phyloP scores from a whole-genome alignment of 441 rosid species.

The Macaranga tanarius region DNA sequence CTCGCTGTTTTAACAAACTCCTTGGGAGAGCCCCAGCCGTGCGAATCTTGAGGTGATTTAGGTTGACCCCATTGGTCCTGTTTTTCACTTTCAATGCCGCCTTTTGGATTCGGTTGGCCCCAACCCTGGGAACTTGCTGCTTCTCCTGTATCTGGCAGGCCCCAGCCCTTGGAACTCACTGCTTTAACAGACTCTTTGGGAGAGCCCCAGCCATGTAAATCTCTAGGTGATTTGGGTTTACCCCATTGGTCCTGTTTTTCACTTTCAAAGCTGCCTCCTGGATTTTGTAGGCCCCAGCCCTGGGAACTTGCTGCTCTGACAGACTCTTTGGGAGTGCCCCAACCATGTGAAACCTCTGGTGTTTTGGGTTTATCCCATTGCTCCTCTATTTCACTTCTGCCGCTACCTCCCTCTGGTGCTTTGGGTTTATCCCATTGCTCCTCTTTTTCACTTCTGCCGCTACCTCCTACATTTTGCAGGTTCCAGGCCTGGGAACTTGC shows the following conservation, averaged over 20 bases:
- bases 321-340: conserved; percentile 26
- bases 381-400: conserved; percentile 34
- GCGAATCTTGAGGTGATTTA: not conserved
- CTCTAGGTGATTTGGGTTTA: not conserved
- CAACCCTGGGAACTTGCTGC: conserved; percentile 3
- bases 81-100: conserved; percentile 33
- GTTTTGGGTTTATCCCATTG: conserved; percentile 34
- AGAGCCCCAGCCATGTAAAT: not conserved
- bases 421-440: conserved; percentile 34
- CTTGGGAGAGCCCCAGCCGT: not conserved
- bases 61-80: conserved; percentile 34
- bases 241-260: conserved; percentile 42
- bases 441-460: conserved; percentile 34
- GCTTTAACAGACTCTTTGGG: conserved; percentile 22
- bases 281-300: conserved; percentile 12
- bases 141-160: not conserved
- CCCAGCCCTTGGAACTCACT: conserved; percentile 15
- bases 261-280: conserved; percentile 28
- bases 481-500: conserved; percentile 18
- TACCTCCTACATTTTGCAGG: not conserved
- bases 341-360: conserved; percentile 20
- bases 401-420: conserved; percentile 17
- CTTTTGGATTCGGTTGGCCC: conserved; percentile 17
- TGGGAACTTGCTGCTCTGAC: not conserved
- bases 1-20: not conserved